A percentile compares a stretch with the other conserved stretches of the same genome.
phyloP scores from a whole-genome alignment of 495 filamentous ascomycete genomes.

The Penicillium malachiteum region DNA sequence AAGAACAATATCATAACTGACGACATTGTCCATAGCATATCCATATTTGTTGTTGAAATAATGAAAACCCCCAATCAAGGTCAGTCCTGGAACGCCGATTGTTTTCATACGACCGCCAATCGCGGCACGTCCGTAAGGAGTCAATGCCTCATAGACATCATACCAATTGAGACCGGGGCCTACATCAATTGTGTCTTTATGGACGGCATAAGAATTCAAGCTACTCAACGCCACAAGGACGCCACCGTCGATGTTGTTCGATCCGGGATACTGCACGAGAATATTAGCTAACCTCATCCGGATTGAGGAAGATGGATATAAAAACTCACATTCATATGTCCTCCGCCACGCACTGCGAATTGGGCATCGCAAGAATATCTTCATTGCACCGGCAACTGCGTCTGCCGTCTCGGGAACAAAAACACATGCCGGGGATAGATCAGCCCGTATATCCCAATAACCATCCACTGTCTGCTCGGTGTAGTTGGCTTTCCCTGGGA shows the following conservation, averaged over 20 bases:
- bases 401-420: constrained; percentile 25
- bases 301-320: too few relatives aligned
- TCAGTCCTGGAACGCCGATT: constrained; percentile 42
- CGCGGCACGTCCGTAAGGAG: constrained; percentile 30
- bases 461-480: constrained; percentile 9
- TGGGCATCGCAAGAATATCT: constrained; percentile 21
- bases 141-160: constrained; percentile 38
- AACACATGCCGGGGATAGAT: constrained; percentile 34
- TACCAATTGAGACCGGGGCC: constrained; percentile 42
- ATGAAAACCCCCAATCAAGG: constrained; percentile 32
- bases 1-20: constrained; percentile 29
- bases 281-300: too few relatives aligned
- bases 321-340: constrained; percentile 33
- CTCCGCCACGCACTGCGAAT: constrained; percentile 40
- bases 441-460: constrained; percentile 28
- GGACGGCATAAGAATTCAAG: constrained; percentile 16
- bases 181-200: constrained; percentile 26
- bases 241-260: constrained; percentile 32
- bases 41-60: constrained; percentile 44
- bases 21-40: constrained; percentile 43
- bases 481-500: constrained; percentile 17
- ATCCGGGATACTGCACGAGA: constrained; percentile 20
- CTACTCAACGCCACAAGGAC: constrained; percentile 22
- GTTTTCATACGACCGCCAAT: constrained; percentile 37
- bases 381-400: constrained; percentile 26